These are phyloP conservation scores for Cytauxzoon felis DNA, from an alignment of 169 alveolate species.

Conservation along the genomic window DNA sequence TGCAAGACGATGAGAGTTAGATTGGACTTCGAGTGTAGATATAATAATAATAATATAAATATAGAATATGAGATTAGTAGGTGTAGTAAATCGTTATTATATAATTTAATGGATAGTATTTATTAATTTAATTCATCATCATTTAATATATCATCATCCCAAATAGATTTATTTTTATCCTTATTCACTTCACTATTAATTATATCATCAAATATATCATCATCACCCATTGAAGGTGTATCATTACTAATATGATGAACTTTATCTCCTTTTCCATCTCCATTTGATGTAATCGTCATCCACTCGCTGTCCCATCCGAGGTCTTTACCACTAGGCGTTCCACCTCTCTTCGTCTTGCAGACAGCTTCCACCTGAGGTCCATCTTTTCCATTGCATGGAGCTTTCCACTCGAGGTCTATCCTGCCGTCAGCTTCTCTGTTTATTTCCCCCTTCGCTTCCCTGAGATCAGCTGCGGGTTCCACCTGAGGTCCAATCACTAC, in stretches of 20 bases:
- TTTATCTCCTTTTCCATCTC: not conserved
- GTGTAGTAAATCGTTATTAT: not conserved
- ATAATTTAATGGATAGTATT: not conserved
- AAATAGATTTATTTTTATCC: not conserved
- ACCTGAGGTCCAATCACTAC: too few species aligned
- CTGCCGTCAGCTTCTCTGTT: too few species aligned
- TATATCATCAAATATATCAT: not conserved
- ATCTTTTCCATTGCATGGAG: not conserved
- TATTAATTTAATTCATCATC: not conserved
- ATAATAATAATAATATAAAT: not conserved
- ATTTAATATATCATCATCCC: conserved; percentile 27
- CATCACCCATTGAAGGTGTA: not conserved
- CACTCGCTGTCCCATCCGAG: too few species aligned
- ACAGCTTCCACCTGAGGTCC: not conserved
- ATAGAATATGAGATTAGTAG: not conserved
- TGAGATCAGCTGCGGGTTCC: too few species aligned
- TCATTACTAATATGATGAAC: not conserved
- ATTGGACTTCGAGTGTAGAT: too few species aligned
- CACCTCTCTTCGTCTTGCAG: conserved; percentile 2
- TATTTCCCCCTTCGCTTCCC: too few species aligned
- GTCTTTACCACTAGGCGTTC: too few species aligned
- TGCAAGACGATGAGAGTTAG: too few species aligned
- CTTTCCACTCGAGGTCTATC: not conserved
- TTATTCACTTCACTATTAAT: not conserved
- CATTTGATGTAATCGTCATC: too few species aligned